Evolutionary conservation across 1,139 yeast species (phyloP).

Genomic region (Yamadazyma kanchanaburiensis): DNA sequence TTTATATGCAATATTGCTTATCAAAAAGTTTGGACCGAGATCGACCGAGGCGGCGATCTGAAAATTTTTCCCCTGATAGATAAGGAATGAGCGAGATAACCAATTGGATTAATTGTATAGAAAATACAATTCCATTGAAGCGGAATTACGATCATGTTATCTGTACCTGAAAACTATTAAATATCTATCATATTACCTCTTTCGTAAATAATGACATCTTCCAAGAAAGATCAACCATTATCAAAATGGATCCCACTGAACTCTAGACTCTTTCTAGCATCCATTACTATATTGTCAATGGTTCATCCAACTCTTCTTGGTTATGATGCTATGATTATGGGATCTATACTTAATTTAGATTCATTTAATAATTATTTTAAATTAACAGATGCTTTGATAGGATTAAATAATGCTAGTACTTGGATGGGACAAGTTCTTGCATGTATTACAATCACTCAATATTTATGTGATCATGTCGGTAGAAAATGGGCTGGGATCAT

Average conservation of each 20-base stretch:
- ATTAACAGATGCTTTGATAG: conserved; percentile 13
- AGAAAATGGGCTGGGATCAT: conserved; percentile 11
- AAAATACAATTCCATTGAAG: no score
- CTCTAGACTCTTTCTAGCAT: conserved; percentile 4
- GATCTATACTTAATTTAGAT: conserved; percentile 13
- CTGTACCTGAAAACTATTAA: no score
- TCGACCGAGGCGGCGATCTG: no score
- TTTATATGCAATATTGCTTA: no score
- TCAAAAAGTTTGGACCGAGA: no score
- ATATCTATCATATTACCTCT: no score
- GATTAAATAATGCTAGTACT: conserved; percentile 13
- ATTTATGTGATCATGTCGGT: conserved; percentile 12
- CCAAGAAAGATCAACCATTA: no score
- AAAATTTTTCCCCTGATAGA: no score
- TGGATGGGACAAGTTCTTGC: conserved; percentile 14
- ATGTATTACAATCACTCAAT: conserved; percentile 8
- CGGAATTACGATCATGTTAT: no score
- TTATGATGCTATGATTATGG: conserved; percentile 13
- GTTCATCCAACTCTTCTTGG: conserved; percentile 14
- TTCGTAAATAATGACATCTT: no score
- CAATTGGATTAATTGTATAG: no score
- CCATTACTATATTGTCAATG: conserved; percentile 8
- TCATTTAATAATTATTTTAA: conserved; percentile 11
- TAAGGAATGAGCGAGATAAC: no score
- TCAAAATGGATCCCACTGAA: conserved; percentile 8